Conservation (phyloP, 164 flowering plant genomes). For the Magnolia changhungtana region DNA sequence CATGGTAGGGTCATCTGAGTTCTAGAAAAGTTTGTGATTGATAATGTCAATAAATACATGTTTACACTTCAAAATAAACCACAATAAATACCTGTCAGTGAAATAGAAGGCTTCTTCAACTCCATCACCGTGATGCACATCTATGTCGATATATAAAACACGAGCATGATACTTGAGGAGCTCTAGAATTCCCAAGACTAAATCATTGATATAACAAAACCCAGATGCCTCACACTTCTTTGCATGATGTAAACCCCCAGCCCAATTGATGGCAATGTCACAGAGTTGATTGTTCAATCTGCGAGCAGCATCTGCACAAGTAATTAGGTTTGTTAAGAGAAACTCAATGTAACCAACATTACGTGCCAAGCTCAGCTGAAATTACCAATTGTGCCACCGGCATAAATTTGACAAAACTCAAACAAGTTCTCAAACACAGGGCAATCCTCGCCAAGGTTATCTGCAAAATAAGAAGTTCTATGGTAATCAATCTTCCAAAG, state of each 20-base stretch:
- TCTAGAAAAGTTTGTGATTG: neutral
- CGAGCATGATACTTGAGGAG: conserved; percentile 91
- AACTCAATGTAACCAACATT: neutral
- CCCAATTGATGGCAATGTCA: conserved; percentile 99
- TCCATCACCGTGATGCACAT: conserved; percentile 99
- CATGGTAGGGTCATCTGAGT: neutral
- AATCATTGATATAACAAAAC: conserved; percentile 94
- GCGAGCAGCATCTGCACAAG: conserved; percentile 81
- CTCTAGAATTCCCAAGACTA: conserved; percentile 94
- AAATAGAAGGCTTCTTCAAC: conserved; percentile 98
- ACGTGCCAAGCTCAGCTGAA: neutral
- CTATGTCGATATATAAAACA: conserved; percentile 90
- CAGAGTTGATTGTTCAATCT: conserved; percentile 84
- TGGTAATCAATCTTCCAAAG: neutral
- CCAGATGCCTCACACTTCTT: conserved; percentile 98
- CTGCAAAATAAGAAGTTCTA: conserved; percentile 28
- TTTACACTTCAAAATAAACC: neutral
- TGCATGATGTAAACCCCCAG: conserved; percentile 99
- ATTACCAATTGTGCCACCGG: conserved; percentile 99
- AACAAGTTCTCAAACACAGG: conserved; percentile 95
- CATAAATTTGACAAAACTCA: conserved; percentile 97
- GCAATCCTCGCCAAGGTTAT: conserved; percentile 98
- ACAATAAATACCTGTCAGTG: conserved; percentile 79
- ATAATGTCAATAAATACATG: neutral
- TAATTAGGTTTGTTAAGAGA: neutral